Evolutionary conservation across 2,329 filamentous ascomycete species (phyloP).

Genomic region (Ceratocystis lukuohia): DNA sequence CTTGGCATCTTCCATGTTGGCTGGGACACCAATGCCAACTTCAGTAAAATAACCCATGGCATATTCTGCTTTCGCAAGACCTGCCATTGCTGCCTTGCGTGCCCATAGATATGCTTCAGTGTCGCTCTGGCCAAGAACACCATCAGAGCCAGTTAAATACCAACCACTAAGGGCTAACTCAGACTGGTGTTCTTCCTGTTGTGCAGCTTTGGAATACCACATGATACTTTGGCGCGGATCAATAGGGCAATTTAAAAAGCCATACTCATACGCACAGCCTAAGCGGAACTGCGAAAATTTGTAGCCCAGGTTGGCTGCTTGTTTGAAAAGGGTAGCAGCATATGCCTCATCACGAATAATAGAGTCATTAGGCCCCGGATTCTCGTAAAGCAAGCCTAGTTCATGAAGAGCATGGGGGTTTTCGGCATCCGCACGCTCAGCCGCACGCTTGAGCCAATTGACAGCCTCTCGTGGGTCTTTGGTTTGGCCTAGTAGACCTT

Average conservation of each 20-base stretch:
- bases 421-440: slow-evolving; percentile 72
- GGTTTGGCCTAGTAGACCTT: slow-evolving; percentile 79
- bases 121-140: slow-evolving; percentile 80
- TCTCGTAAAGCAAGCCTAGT: slow-evolving; percentile 54
- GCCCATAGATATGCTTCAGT: slow-evolving; percentile 97
- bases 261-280: slow-evolving; percentile 81
- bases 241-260: slow-evolving; percentile 65
- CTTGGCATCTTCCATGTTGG: slow-evolving; percentile 88
- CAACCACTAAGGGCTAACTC: slow-evolving; percentile 78
- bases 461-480: slow-evolving; percentile 75
- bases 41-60: slow-evolving; percentile 92
- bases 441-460: slow-evolving; percentile 84
- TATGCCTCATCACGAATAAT: slow-evolving; percentile 73
- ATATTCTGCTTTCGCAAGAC: slow-evolving; percentile 87
- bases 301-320: slow-evolving; percentile 80
- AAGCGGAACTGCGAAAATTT: slow-evolving; percentile 89
- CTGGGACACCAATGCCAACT: slow-evolving; percentile 75
- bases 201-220: slow-evolving; percentile 85
- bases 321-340: slow-evolving; percentile 65
- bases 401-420: slow-evolving; percentile 95
- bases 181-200: slow-evolving; percentile 86
- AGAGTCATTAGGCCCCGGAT: slow-evolving; percentile 51
- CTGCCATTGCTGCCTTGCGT: slow-evolving; percentile 76
- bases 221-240: slow-evolving; percentile 76
- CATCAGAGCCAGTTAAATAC: slow-evolving; percentile 86